Evolutionary conservation across 345 rosid species (phyloP), one percentile per base, ranked within the genome.

Genomic region (Syzygium jambos): DNA sequence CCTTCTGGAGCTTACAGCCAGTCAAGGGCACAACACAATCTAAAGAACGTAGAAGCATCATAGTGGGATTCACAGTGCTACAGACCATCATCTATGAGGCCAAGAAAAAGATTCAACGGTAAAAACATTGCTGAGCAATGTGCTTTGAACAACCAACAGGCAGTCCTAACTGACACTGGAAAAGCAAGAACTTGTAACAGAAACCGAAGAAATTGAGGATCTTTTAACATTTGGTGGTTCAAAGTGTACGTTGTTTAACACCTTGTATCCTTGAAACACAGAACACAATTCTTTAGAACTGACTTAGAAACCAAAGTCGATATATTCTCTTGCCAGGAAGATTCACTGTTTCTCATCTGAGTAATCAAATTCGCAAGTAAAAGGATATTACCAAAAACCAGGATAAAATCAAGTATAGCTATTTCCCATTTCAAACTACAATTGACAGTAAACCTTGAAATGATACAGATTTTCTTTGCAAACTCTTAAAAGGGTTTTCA

Each of bases 1-100:
- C 99, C 97, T 93, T 95, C 96, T 86, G 99, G 94, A 89, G 94
- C 93, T 93, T 98, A 90, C 87, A 78, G 85, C 89, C 87, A 85
- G 95, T 95, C 90, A 96, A 94, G 98, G 90, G 86, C 59, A 86
- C 86, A 52, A 90, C 19, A 52, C 63, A 23, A 87, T 30, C 78
- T 87, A 21, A 56, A 51, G 57, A 51, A 46, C 54, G 15, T 16
- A 87, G 15, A 78, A 52, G 9, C 52, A 25, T 6, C 78, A 8
- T 57, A 11, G 25, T 51, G 46, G 86, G 46, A 59, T 57, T 38
- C 63, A 12, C 38, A 4, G 52, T 84, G 57, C 46, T 27, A 38
- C 52, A 52, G 38, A 85, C 34, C 86, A 85, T 54, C 56, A 17
- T 19, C 6, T 54, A 54, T 54, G 56, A 54, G 56, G 56, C 55